Evolutionary conservation across 306 rosid species (phyloP).

Genomic region (Chamaecrista fasciculata): DNA sequence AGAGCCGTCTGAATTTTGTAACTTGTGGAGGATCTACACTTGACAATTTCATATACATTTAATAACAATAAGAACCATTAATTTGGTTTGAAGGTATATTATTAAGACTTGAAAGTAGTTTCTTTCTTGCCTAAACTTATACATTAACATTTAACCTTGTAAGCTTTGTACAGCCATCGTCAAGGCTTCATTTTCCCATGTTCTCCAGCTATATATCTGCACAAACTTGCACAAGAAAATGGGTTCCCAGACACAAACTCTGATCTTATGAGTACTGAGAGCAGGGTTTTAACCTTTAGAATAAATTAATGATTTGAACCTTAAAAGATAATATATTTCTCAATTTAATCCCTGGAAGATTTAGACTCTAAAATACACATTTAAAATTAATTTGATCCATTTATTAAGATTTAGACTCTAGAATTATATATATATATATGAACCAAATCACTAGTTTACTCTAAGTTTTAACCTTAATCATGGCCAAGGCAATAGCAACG

Average conservation of each 20-base stretch:
- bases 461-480: constrained; percentile 79
- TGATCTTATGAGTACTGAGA: constrained; percentile 2
- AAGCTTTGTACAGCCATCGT: constrained; percentile 47
- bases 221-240: constrained; percentile 14
- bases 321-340: too few species aligned
- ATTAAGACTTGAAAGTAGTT: too few species aligned
- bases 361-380: too few species aligned
- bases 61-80: neutral
- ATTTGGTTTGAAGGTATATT: too few species aligned
- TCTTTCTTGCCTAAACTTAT: constrained; percentile 4
- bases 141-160: constrained; percentile 44
- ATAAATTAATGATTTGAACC: too few species aligned
- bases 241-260: neutral
- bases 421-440: too few species aligned
- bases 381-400: too few species aligned
- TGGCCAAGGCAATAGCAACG: constrained; percentile 68
- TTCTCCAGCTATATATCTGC: constrained; percentile 95
- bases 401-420: too few species aligned
- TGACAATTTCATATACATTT: constrained; percentile 24
- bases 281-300: neutral
- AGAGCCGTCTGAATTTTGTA: constrained; percentile 50
- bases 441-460: too few species aligned
- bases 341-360: too few species aligned
- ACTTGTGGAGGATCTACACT: constrained; percentile 46
- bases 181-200: constrained; percentile 90